Evolutionary conservation across 73 alveolate genomes (phyloP).

Genomic region (Symbiodinium natans): DNA sequence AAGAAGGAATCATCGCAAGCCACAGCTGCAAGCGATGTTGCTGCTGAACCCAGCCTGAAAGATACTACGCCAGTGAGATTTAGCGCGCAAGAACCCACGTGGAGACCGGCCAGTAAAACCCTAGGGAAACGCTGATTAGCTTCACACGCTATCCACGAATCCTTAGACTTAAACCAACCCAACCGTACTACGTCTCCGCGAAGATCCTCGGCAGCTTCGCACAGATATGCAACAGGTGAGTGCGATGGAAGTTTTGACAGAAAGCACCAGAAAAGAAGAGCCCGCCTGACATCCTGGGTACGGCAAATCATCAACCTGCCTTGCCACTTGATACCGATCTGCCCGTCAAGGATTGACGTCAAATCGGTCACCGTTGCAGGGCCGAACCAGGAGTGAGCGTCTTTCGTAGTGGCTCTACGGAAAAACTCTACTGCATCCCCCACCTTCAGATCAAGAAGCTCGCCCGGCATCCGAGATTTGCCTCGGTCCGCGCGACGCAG

Average conservation of each 20-base stretch:
- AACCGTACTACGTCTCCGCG: not conserved
- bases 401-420: slow-evolving; percentile 9
- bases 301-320: not conserved
- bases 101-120: not conserved
- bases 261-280: not conserved
- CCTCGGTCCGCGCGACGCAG: not conserved
- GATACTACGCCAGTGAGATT: not conserved
- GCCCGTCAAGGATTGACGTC: not conserved
- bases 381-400: not conserved
- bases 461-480: not conserved
- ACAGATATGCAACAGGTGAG: not conserved
- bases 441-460: not conserved
- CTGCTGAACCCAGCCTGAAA: not conserved
- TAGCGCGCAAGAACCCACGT: not conserved
- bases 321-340: slow-evolving; percentile 9
- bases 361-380: slow-evolving; percentile 17
- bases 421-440: slow-evolving; percentile 21
- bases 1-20: not conserved
- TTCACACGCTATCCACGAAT: not conserved
- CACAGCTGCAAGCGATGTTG: not conserved
- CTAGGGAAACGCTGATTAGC: not conserved
- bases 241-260: not conserved
- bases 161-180: not conserved
- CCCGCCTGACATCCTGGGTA: not conserved
- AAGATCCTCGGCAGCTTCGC: not conserved